Percentiles rank a stretch among this genome's conserved stretches.
These are phyloP conservation scores for Rhodosporidiobolus sp. DNA, from an alignment of 768 basidiomycete genomes.

Conservation along the genomic window DNA sequence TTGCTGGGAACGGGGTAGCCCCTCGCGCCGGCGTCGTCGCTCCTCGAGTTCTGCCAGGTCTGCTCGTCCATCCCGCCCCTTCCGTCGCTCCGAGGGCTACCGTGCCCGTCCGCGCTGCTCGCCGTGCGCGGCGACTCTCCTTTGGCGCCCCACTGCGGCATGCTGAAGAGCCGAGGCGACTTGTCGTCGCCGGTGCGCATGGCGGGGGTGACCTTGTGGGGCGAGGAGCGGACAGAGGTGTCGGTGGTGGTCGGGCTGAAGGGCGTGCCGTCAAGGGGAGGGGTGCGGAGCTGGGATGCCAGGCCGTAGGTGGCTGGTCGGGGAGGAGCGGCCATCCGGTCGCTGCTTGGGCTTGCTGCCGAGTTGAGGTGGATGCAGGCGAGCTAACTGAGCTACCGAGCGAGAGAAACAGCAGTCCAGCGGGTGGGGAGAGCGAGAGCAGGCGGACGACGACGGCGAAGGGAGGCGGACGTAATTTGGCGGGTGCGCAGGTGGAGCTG, in stretches of 20 bases:
- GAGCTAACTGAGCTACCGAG: too few relatives aligned
- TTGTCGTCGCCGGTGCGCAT: slow-evolving; percentile 14
- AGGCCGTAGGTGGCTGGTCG: slow-evolving; percentile 26
- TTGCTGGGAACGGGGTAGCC: background rate
- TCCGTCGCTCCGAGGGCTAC: background rate
- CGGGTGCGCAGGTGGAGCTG: too few relatives aligned
- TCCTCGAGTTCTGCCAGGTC: background rate
- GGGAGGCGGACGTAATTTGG: too few relatives aligned
- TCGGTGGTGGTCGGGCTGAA: background rate
- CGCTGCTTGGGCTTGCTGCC: too few relatives aligned
- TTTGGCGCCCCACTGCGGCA: slow-evolving; percentile 22
- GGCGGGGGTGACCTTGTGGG: slow-evolving; percentile 24
- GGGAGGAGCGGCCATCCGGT: background rate
- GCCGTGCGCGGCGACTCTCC: background rate
- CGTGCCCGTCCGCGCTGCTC: background rate
- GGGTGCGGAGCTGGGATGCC: slow-evolving; percentile 26
- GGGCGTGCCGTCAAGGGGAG: slow-evolving; percentile 10
- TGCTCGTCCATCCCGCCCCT: background rate
- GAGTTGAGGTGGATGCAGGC: too few relatives aligned
- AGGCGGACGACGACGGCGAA: too few relatives aligned
- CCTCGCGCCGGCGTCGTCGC: background rate
- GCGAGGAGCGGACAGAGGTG: background rate
- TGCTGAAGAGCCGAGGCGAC: slow-evolving; percentile 4
- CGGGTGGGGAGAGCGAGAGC: too few relatives aligned
- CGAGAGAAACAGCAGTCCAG: too few relatives aligned